Conservation (phyloP, 192 early-diverging fungal genomes). For the Diversispora epigaea region DNA sequence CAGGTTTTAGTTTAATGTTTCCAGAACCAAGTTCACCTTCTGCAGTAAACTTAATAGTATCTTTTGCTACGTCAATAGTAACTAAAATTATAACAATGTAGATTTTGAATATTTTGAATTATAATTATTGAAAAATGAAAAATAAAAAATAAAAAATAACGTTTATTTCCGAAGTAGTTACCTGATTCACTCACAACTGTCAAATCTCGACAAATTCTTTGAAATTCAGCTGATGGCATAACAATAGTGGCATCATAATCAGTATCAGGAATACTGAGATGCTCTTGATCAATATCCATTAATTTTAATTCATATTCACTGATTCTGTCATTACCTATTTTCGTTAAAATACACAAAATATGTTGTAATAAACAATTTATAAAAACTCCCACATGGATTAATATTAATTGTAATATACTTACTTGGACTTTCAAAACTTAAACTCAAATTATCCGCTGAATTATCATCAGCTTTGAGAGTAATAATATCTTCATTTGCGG, state of each 20-base stretch:
- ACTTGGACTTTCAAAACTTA: constrained; percentile 74
- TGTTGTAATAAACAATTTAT: neutral
- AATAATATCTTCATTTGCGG: constrained; percentile 86
- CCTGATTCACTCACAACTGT: constrained; percentile 80
- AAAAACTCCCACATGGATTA: neutral
- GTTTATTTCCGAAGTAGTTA: constrained; percentile 24
- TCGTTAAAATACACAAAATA: neutral
- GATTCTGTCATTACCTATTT: constrained; percentile 59
- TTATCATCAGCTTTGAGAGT: constrained; percentile 89
- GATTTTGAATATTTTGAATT: too few species aligned
- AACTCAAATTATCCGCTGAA: constrained; percentile 70
- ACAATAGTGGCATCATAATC: constrained; percentile 86
- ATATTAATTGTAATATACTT: constrained; percentile 6
- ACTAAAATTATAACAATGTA: constrained; percentile 48
- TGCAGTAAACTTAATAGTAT: constrained; percentile 87
- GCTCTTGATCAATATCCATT: constrained; percentile 97
- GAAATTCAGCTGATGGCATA: constrained; percentile 89
- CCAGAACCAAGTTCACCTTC: constrained; percentile 87
- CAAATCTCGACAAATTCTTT: constrained; percentile 89
- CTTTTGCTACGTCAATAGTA: constrained; percentile 87
- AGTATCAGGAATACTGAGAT: constrained; percentile 93
- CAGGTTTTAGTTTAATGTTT: constrained; percentile 76
- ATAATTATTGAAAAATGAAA: neutral
- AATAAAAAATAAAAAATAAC: neutral
- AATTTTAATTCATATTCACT: constrained; percentile 96